phyloP scores from a whole-genome alignment of 2,329 filamentous ascomycete species.

The Anthostomella pinea region DNA sequence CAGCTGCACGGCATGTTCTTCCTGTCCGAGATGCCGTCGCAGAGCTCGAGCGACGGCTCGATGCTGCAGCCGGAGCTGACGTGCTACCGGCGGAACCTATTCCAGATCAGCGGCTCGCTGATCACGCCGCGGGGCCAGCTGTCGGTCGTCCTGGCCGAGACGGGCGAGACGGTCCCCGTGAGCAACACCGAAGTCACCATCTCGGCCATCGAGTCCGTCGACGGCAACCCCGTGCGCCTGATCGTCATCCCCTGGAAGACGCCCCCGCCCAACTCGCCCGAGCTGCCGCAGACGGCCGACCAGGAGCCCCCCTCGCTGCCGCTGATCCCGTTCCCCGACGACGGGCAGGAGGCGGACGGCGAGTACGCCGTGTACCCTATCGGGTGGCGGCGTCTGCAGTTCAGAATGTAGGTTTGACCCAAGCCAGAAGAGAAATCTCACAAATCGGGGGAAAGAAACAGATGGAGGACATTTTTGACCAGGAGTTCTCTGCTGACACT shows the following conservation, averaged over 20 bases:
- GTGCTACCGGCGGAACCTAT: slow-evolving; percentile 92
- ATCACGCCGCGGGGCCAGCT: slow-evolving; percentile 75
- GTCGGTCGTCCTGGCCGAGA: slow-evolving; percentile 73
- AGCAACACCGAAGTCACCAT: slow-evolving; percentile 81
- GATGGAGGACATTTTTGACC: background rate
- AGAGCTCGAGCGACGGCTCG: slow-evolving; percentile 54
- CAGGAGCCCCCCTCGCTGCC: slow-evolving; percentile 85
- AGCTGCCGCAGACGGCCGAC: slow-evolving; percentile 63
- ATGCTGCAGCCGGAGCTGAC: slow-evolving; percentile 77
- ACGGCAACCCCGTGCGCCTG: slow-evolving; percentile 86
- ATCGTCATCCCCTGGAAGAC: slow-evolving; percentile 99
- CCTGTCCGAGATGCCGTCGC: slow-evolving; percentile 75
- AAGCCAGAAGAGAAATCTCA: background rate
- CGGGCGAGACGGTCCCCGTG: slow-evolving; percentile 80
- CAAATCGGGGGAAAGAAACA: background rate
- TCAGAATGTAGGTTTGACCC: slow-evolving; percentile 62
- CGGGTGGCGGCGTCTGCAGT: slow-evolving; percentile 90
- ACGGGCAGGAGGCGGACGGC: slow-evolving; percentile 59
- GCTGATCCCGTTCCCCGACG: slow-evolving; percentile 64
- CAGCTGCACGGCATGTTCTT: slow-evolving; percentile 90
- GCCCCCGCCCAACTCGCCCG: slow-evolving; percentile 74
- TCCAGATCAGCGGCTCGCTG: slow-evolving; percentile 90
- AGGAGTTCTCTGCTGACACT: slow-evolving; percentile 11
- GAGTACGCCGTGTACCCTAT: slow-evolving; percentile 91
- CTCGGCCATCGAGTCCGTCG: slow-evolving; percentile 90